These are phyloP conservation scores for Rehmannia glutinosa DNA, from an alignment of 257 asterid species.

Conservation along the genomic window DNA sequence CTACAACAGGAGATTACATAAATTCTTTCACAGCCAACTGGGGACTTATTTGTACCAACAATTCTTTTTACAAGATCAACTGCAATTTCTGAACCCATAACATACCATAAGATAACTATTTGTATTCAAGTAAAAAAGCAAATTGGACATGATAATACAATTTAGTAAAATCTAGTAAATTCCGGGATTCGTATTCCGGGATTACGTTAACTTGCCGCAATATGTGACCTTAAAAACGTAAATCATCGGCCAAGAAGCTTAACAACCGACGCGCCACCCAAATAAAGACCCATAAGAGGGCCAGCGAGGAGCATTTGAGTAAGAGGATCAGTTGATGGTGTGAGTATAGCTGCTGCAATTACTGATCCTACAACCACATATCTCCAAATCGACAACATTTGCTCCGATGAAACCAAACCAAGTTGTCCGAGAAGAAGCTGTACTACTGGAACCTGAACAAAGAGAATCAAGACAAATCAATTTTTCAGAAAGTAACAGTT, in stretches of 20 bases:
- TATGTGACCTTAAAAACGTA: background rate
- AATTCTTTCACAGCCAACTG: background rate
- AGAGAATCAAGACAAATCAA: background rate
- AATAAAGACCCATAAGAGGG: constrained; percentile 87
- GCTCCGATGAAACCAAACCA: constrained; percentile 87
- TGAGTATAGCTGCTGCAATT: constrained; percentile 94
- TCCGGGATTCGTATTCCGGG: background rate
- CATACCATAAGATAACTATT: background rate
- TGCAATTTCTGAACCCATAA: background rate
- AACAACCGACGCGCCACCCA: constrained; percentile 89
- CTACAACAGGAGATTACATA: background rate
- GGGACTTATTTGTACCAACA: background rate
- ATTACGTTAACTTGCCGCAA: background rate
- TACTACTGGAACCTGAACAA: constrained; percentile 87
- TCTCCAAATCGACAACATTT: constrained; percentile 98
- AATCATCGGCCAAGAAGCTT: constrained; percentile 67
- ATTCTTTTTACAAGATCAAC: background rate
- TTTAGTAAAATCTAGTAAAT: too few relatives aligned
- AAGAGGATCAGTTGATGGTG: constrained; percentile 97
- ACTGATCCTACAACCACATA: constrained; percentile 99
- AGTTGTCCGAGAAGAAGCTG: constrained; percentile 92
- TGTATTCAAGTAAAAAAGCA: background rate
- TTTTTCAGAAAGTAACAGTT: background rate
- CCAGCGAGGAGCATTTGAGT: constrained; percentile 93
- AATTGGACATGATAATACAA: background rate